Conservation (phyloP, 2,329 filamentous ascomycete genomes). For the Canariomyces notabilis region DNA sequence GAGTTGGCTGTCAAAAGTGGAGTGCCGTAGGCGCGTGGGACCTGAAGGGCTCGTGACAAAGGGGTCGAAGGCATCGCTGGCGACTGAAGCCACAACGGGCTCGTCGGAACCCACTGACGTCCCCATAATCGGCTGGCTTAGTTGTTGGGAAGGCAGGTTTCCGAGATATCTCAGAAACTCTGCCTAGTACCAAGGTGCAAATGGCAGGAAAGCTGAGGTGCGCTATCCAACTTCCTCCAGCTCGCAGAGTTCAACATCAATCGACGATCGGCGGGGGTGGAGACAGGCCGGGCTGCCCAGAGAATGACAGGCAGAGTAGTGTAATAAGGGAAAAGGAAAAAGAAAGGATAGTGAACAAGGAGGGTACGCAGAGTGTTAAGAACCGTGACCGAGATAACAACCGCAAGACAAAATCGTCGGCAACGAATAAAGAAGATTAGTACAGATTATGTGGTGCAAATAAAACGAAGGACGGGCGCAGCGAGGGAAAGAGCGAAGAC, state of each 20-base stretch:
- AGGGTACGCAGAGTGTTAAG: background rate
- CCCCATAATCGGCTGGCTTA: constrained; percentile 20
- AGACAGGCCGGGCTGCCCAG: constrained; percentile 3
- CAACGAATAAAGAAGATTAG: constrained; percentile 11
- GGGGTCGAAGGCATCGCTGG: constrained; percentile 42
- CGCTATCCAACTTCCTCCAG: constrained; percentile 14
- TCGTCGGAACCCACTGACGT: constrained; percentile 24
- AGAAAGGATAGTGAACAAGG: constrained; percentile 7
- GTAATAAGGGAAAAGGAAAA: constrained; percentile 3
- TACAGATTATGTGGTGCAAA: constrained; percentile 6
- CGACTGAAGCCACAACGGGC: constrained; percentile 18
- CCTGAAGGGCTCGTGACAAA: constrained; percentile 48
- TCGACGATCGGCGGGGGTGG: constrained; percentile 4
- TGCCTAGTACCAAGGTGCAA: constrained; percentile 7
- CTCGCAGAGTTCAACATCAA: constrained; percentile 17
- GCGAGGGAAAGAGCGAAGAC: constrained; percentile 9
- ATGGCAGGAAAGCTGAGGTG: constrained; percentile 7
- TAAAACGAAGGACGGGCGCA: constrained; percentile 1
- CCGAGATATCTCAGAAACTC: background rate
- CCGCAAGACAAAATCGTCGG: constrained; percentile 11
- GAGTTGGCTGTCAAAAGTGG: constrained; percentile 73
- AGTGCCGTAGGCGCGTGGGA: constrained; percentile 62
- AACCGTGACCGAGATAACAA: constrained; percentile 1
- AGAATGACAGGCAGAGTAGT: constrained; percentile 2
- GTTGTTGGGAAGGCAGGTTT: constrained; percentile 7